A percentile compares a stretch with the other conserved stretches of the same genome.
These are phyloP conservation scores for Yarrowia porcina DNA, from an alignment of 805 yeast species.

Conservation along the genomic window DNA sequence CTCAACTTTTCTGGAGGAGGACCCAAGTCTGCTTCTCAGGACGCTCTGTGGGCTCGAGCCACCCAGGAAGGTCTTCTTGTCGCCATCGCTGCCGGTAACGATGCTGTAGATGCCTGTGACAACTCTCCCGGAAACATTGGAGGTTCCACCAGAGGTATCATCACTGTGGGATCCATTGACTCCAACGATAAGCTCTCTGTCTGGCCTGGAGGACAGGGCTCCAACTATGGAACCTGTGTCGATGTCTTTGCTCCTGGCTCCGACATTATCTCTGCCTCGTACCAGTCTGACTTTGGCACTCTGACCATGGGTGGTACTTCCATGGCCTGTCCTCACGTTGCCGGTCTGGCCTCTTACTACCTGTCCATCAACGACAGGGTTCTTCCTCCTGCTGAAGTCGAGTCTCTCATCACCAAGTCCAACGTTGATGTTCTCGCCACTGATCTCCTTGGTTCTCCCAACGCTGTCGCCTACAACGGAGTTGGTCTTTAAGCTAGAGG, in stretches of 20 bases:
- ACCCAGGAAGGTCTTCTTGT: conserved; percentile 75
- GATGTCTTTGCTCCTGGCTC: conserved; percentile 97
- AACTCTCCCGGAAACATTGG: conserved; percentile 13
- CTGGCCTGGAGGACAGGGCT: conserved; percentile 1
- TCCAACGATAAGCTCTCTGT: not conserved
- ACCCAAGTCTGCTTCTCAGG: conserved; percentile 83
- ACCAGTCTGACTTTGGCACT: conserved; percentile 34
- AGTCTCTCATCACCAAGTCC: conserved; percentile 10
- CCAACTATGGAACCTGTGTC: conserved; percentile 71
- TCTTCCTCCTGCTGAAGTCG: not conserved
- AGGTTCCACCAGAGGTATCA: not conserved
- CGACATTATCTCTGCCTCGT: conserved; percentile 61
- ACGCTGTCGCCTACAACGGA: conserved; percentile 19
- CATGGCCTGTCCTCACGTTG: conserved; percentile 97
- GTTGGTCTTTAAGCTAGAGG: not conserved
- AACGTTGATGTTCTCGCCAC: not conserved
- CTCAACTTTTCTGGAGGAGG: conserved; percentile 94
- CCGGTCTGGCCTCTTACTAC: conserved; percentile 84
- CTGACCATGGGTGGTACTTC: conserved; percentile 73
- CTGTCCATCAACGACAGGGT: conserved; percentile 4
- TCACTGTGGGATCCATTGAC: conserved; percentile 15
- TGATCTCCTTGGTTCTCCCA: not conserved
- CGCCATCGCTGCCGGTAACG: conserved; percentile 21
- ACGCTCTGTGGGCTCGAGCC: conserved; percentile 85
- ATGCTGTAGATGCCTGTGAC: conserved; percentile 4